Evolutionary conservation across 2,329 filamentous ascomycete genomes (phyloP), one percentile per base, ranked within the genome.

Genomic region (Aspergillus sp.): DNA sequence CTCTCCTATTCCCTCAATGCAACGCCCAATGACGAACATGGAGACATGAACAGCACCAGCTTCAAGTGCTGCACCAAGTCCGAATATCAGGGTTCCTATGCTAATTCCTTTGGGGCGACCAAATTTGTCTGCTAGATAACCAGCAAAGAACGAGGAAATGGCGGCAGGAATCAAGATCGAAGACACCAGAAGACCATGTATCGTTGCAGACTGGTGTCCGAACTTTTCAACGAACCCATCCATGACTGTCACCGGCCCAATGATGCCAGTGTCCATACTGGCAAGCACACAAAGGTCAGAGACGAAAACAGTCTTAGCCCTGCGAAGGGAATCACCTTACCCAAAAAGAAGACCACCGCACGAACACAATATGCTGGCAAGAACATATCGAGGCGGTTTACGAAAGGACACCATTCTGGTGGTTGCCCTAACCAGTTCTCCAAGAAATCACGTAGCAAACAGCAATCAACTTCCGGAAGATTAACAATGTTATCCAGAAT

Each of bases 191-290:
- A 87, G 74, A 0, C 85, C 85, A 52, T 82, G 80, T 4, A 86
- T 68, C 0, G 78, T 79, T 1, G 84, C 74, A 0, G 82, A 82
- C 37, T 83, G 74, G 5, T 67, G 64, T 1, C 83, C 83, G 47
- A 86, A 82, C 3, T 77, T 75, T 2, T 70, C 56, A 9, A 72
- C 73, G 67, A 85, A 87, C 15, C 74, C 71, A 0, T 75, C 64
- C 85, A 87, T 87, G 3, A 79, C 77, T 0, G 84, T 87, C 0
- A 87, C 79, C 4, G 84, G 81, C 1, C 85, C 84, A 52, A 87
- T 84, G 24, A 78, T 82, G 9, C 83, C 83, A 0, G 83, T 83
- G 55, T 83, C 81, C 65, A 71, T 67, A 13, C 47, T 48, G 19
- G 8, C 33, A 5, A 39, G 11, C 11, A 34, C 34, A 54, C 17